These are phyloP conservation scores for Alectoria sarmentosa DNA, from an alignment of 495 filamentous ascomycete species.

Conservation along the genomic window DNA sequence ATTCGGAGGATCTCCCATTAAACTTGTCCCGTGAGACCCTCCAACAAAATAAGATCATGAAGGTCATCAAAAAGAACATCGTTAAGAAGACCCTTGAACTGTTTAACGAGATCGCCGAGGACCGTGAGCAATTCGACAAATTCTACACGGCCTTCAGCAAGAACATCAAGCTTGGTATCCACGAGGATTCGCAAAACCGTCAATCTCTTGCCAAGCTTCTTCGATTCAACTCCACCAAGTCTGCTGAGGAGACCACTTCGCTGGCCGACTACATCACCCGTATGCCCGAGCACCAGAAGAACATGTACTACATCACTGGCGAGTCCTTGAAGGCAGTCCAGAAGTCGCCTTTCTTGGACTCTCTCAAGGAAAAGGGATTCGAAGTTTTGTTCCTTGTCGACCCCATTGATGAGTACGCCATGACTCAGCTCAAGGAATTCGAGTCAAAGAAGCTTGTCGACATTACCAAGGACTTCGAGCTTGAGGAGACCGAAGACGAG, in stretches of 20 bases:
- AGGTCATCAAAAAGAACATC: constrained; percentile 99
- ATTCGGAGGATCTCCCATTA: constrained; percentile 97
- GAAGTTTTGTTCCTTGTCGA: constrained; percentile 99
- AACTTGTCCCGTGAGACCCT: constrained; percentile 99
- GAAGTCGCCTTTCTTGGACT: constrained; percentile 98
- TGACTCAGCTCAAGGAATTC: constrained; percentile 99
- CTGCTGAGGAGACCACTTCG: constrained; percentile 90
- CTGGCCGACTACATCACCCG: constrained; percentile 94
- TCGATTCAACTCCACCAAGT: constrained; percentile 97
- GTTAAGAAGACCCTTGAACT: constrained; percentile 99
- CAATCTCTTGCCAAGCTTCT: constrained; percentile 91
- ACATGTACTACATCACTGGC: constrained; percentile 99
- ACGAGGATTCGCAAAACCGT: constrained; percentile 99
- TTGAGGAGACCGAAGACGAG: constrained; percentile 99
- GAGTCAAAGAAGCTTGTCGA: constrained; percentile 99
- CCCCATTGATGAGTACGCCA: constrained; percentile 99
- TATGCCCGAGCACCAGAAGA: constrained; percentile 99
- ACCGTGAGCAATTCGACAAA: constrained; percentile 99
- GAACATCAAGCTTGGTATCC: constrained; percentile 99
- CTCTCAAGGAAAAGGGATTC: constrained; percentile 98
- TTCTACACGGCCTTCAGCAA: constrained; percentile 99
- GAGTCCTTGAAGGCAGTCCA: constrained; percentile 96
- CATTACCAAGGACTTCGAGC: constrained; percentile 99
- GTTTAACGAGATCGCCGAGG: constrained; percentile 96
- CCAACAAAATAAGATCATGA: constrained; percentile 99